Conservation (phyloP, 2,329 filamentous ascomycete genomes). For the Harringtonia aguacate region DNA sequence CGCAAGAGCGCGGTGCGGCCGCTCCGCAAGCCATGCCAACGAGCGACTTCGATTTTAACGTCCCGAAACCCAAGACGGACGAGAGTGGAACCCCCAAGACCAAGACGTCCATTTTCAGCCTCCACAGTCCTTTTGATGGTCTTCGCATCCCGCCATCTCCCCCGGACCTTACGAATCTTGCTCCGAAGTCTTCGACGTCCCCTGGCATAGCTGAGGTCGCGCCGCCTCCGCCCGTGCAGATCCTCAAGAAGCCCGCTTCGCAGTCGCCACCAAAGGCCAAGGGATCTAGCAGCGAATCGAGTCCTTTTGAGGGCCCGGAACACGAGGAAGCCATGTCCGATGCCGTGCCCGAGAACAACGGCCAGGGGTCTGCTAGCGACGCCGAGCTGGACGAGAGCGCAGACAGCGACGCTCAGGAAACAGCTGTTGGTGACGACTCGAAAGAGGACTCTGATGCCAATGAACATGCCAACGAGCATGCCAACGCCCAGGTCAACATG, state of each 20-base stretch:
- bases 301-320: slow-evolving; percentile 15
- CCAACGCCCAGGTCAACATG: slow-evolving; percentile 29
- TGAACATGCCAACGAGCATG: slow-evolving; percentile 27
- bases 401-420: slow-evolving; percentile 23
- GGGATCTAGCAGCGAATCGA: slow-evolving; percentile 28
- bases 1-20: too few species aligned
- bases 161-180: slow-evolving; percentile 28
- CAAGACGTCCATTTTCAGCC: slow-evolving; percentile 21
- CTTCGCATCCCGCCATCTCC: slow-evolving; percentile 25
- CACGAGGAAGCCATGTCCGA: slow-evolving; percentile 22
- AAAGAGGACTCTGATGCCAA: slow-evolving; percentile 48
- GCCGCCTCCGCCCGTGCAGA: slow-evolving; percentile 27
- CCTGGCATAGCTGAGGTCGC: slow-evolving; percentile 17
- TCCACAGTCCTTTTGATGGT: slow-evolving; percentile 31
- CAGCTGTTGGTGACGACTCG: slow-evolving; percentile 56
- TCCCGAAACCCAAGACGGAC: slow-evolving; percentile 2
- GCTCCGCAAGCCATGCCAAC: not conserved
- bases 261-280: slow-evolving; percentile 30
- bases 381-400: not conserved
- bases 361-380: not conserved
- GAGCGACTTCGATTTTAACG: not conserved
- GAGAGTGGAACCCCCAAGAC: slow-evolving; percentile 18
- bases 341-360: not conserved
- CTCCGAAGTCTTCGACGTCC: slow-evolving; percentile 27
- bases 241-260: slow-evolving; percentile 39